Percentiles rank a stretch among this genome's conserved stretches.
These are phyloP conservation scores for Apiotrichum siamense DNA, from an alignment of 1,284 basidiomycete species.

Conservation along the genomic window DNA sequence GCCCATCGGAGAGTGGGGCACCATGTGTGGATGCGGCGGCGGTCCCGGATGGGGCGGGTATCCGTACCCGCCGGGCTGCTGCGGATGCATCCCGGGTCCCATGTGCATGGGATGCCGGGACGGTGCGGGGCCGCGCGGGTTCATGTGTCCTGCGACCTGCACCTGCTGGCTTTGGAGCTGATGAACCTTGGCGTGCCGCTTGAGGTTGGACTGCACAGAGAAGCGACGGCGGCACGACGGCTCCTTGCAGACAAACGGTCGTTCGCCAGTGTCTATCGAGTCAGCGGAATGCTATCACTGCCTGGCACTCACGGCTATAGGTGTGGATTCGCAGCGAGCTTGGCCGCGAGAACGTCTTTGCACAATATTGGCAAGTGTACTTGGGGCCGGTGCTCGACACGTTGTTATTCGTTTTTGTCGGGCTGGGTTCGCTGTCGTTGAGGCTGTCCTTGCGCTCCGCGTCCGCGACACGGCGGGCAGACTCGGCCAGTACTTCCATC, in stretches of 20 bases:
- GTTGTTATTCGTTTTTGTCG: constrained; percentile 6
- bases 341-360: constrained; percentile 42
- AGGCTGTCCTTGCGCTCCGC: constrained; percentile 21
- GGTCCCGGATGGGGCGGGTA: constrained; percentile 2
- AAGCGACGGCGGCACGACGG: constrained; percentile 38
- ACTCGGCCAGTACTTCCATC: constrained; percentile 42
- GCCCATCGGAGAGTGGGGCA: constrained; percentile 2
- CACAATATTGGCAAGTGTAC: constrained; percentile 40
- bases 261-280: constrained; percentile 41
- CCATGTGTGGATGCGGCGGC: constrained; percentile 12
- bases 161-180: constrained; percentile 21
- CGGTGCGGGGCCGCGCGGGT: neutral
- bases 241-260: constrained; percentile 41
- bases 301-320: constrained; percentile 41
- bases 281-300: neutral
- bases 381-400: constrained; percentile 30
- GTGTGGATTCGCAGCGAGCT: constrained; percentile 42
- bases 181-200: constrained; percentile 44
- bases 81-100: neutral
- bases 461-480: constrained; percentile 31
- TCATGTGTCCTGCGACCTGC: constrained; percentile 9
- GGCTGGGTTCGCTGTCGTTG: constrained; percentile 7
- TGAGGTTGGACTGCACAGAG: constrained; percentile 46
- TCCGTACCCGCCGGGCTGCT: constrained; percentile 1
- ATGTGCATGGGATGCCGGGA: constrained; percentile 4